Base-by-base conservation (phyloP, 805 yeast genomes). In the Metschnikowia reukaufii region DNA sequence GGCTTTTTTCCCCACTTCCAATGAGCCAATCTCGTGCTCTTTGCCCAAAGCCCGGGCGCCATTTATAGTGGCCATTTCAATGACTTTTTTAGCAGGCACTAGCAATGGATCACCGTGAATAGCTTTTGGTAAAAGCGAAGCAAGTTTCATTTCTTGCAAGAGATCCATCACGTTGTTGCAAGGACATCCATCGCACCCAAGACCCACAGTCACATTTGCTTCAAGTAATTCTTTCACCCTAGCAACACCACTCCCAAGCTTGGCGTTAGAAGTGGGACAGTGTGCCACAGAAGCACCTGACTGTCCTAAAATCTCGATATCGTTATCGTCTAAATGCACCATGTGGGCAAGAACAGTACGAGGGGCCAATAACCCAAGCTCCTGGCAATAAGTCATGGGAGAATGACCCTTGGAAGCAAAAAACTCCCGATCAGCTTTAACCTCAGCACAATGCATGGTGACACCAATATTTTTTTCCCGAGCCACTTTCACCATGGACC, bases 171-270 rank as follows among this genome's bases (percentile, higher is more conserved):
- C 56, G 38, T 53, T 56, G 43, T 56, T 55, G 21, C 59, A 56
- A 1, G 58, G 60, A 34, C 56, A 55, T 0, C 60, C 58, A 29
- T 56, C 60, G 33, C 60, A 56, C 3, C 60, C 60, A 27, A 56
- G 45, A 4, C 59, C 60, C 2, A 55, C 60, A 1, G 52, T 47
- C 9, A 55, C 35, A 8, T 49, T 44, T 3, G 48, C 48, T 12
- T 53, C 49, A 18, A 55, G 46, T 13, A 55, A 38, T 36, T 55
- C 58, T 25, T 53, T 53, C 6, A 51, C 53, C 21, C 56, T 42
- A 17, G 55, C 54, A 29, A 56, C 45, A 4, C 60, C 59, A 31
- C 59, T 56, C 16, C 54, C 60, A 9, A 55, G 47, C 33, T 55
- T 56, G 8, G 59, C 59, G 34, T 52, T 56, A 6, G 59, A 56